Percentiles rank a stretch among this genome's conserved stretches.
These are phyloP conservation scores for Miamiensis avidus DNA, from an alignment of 169 alveolate genomes.

Conservation along the genomic window DNA sequence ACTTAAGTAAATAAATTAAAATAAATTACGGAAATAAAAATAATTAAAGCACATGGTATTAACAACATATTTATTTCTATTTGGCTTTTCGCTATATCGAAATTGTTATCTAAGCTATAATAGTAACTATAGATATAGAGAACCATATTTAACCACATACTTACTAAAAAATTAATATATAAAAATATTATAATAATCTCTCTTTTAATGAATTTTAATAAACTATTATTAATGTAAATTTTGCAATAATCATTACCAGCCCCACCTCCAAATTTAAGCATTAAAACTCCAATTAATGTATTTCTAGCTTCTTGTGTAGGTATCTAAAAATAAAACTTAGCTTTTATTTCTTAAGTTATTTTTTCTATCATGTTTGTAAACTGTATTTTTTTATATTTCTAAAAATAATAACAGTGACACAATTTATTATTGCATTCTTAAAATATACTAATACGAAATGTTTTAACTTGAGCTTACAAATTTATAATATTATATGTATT, in stretches of 20 bases:
- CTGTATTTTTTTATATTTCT: not conserved
- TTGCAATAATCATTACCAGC: not conserved
- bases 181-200: too few species aligned
- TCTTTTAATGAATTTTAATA: too few species aligned
- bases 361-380: too few species aligned
- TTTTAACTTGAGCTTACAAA: too few species aligned
- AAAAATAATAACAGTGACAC: not conserved
- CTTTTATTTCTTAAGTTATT: too few species aligned
- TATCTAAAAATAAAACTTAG: too few species aligned
- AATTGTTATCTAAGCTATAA: not conserved
- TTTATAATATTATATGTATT: too few species aligned
- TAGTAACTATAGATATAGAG: not conserved
- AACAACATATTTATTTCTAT: not conserved
- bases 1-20: too few species aligned
- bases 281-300: not conserved
- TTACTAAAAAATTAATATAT: not conserved
- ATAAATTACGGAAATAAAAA: not conserved
- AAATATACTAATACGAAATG: too few species aligned
- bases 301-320: not conserved
- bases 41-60: not conserved
- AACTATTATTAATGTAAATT: too few species aligned
- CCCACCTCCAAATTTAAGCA: not conserved
- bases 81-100: not conserved
- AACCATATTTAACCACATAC: not conserved
- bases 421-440: not conserved